phyloP scores from a whole-genome alignment of 768 basidiomycete species.

The Kockovaella imperatae region DNA sequence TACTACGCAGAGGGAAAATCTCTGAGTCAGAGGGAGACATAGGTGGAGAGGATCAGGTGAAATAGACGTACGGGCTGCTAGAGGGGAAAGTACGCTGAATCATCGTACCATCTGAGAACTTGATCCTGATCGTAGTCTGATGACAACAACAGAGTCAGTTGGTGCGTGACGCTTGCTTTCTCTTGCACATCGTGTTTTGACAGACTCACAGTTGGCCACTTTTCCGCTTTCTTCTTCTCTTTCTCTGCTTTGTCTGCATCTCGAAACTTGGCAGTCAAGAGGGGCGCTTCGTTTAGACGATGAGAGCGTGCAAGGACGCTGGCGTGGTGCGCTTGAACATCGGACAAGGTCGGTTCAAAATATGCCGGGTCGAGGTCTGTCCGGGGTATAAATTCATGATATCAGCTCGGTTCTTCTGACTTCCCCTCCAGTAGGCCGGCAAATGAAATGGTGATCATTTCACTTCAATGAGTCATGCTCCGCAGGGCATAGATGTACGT shows the following conservation, averaged over 20 bases:
- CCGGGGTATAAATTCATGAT: no score
- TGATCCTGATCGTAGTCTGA: conserved; percentile 39
- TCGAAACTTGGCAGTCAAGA: conserved; percentile 30
- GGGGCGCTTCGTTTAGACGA: conserved; percentile 36
- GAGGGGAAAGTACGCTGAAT: conserved; percentile 41
- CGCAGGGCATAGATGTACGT: no score
- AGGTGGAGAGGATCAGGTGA: background rate
- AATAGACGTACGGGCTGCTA: conserved; percentile 22
- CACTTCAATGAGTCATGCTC: no score
- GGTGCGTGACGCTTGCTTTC: no score
- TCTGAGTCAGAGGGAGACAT: no score
- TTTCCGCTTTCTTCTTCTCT: conserved; percentile 35
- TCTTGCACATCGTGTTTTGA: no score
- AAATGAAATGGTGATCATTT: no score
- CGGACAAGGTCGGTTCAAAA: conserved; percentile 36
- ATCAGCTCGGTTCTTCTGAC: no score
- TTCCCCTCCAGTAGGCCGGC: no score
- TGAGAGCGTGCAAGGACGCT: conserved; percentile 30
- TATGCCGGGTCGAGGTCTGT: conserved; percentile 31
- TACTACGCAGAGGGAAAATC: conserved; percentile 13
- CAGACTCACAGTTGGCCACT: conserved; percentile 37
- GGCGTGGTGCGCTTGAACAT: conserved; percentile 36
- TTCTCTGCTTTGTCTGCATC: conserved; percentile 31
- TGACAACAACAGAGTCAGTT: no score
- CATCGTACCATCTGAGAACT: conserved; percentile 43